These are phyloP conservation scores for Citrullus colocynthis DNA, from an alignment of 306 rosid species.

Conservation along the genomic window DNA sequence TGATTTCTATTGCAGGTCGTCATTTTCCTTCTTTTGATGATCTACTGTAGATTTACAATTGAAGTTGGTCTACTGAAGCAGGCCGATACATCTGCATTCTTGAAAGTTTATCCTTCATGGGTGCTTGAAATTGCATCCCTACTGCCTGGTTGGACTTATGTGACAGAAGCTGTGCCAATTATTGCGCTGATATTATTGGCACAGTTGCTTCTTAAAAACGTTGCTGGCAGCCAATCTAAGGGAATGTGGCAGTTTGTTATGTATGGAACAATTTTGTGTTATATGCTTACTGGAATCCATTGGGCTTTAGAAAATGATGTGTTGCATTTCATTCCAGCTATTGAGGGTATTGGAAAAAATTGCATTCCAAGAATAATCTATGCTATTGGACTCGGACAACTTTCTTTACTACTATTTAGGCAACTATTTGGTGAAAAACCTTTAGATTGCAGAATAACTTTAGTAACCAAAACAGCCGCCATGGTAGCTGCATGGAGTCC, in stretches of 20 bases:
- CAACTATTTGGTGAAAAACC: conserved; percentile 20
- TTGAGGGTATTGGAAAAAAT: conserved; percentile 40
- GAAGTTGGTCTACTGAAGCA: conserved; percentile 86
- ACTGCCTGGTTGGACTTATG: conserved; percentile 47
- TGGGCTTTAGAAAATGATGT: conserved; percentile 48
- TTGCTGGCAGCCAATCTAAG: conserved; percentile 19
- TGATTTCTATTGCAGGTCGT: conserved; percentile 45
- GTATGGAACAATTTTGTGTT: conserved; percentile 45
- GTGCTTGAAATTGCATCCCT: conserved; percentile 33
- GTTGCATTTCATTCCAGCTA: conserved; percentile 23
- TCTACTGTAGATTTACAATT: conserved; percentile 62
- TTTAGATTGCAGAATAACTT: conserved; percentile 25
- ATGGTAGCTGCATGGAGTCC: conserved; percentile 68
- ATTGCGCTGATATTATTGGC: conserved; percentile 48
- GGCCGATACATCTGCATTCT: conserved; percentile 62
- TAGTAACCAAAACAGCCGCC: conserved; percentile 47
- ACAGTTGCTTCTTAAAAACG: conserved; percentile 43
- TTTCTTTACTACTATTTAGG: conserved; percentile 38
- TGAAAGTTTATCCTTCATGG: conserved; percentile 57
- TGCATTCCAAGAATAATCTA: conserved; percentile 54
- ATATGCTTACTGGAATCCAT: conserved; percentile 45
- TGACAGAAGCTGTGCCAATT: conserved; percentile 46
- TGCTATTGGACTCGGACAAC: conserved; percentile 59
- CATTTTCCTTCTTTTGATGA: conserved; percentile 69
- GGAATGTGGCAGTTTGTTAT: conserved; percentile 44